Conservation (phyloP, 805 yeast genomes). For the Candida vartiovaarae region DNA sequence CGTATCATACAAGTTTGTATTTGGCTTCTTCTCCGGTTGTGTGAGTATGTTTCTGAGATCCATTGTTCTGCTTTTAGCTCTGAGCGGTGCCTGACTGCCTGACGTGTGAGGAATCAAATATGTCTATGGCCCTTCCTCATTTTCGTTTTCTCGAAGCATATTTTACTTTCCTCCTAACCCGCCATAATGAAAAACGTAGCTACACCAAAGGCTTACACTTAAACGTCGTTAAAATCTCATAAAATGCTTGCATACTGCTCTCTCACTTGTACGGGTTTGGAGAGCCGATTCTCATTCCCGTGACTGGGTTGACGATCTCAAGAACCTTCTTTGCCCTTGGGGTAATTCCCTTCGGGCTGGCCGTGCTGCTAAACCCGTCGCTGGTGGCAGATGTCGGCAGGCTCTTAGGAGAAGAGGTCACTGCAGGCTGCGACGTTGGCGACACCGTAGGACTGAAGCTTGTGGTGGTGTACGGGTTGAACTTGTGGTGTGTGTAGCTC, state of each 20-base stretch:
- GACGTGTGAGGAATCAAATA: too few species aligned
- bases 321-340: constrained; percentile 54
- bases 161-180: too few species aligned
- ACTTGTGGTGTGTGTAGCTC: constrained; percentile 35
- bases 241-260: too few species aligned
- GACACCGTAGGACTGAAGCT: constrained; percentile 49
- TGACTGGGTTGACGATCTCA: constrained; percentile 57
- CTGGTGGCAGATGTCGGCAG: too few species aligned
- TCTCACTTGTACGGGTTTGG: constrained; percentile 27
- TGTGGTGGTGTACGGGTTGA: constrained; percentile 62
- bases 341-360: constrained; percentile 41
- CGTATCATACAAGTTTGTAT: neutral
- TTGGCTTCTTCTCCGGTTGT: constrained; percentile 4
- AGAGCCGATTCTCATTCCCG: constrained; percentile 48
- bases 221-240: too few species aligned
- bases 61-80: constrained; percentile 5
- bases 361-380: neutral
- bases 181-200: too few species aligned
- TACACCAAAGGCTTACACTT: too few species aligned
- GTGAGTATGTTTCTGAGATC: constrained; percentile 17
- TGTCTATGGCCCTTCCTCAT: too few species aligned
- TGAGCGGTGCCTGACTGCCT: too few species aligned
- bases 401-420: constrained; percentile 15
- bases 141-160: too few species aligned
- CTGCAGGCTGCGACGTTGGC: constrained; percentile 26